Conservation (phyloP, 306 rosid genomes). For the Sicyos edulis region DNA sequence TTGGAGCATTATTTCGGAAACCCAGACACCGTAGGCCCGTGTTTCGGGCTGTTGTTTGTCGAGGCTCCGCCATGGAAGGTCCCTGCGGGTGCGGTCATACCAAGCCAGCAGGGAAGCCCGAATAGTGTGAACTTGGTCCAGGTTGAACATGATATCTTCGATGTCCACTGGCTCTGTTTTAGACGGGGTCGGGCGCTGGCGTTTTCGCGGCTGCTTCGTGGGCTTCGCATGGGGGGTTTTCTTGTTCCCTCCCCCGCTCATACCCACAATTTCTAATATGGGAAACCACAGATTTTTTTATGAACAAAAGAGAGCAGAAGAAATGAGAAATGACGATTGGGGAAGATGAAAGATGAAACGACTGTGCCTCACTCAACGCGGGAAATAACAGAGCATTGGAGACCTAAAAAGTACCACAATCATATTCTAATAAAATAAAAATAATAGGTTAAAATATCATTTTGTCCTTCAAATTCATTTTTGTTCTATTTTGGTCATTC, state of each 20-base stretch:
- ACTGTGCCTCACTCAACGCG: too few species aligned
- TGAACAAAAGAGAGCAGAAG: neutral
- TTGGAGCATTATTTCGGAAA: slow-evolving; percentile 85
- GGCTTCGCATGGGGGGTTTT: neutral
- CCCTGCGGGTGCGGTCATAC: slow-evolving; percentile 64
- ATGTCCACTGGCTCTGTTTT: slow-evolving; percentile 37
- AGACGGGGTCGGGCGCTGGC: neutral
- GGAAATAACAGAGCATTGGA: too few species aligned
- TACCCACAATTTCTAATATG: neutral
- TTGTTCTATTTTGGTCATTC: too few species aligned
- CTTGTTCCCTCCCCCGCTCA: slow-evolving; percentile 2
- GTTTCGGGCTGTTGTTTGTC: slow-evolving; percentile 30
- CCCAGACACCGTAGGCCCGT: slow-evolving; percentile 82
- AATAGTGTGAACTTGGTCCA: slow-evolving; percentile 38
- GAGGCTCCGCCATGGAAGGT: slow-evolving; percentile 73
- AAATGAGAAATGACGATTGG: neutral
- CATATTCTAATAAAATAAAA: too few species aligned
- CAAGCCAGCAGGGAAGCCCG: slow-evolving; percentile 53
- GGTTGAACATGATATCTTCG: slow-evolving; percentile 49
- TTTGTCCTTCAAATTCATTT: too few species aligned
- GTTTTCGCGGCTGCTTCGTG: neutral
- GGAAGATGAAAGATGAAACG: too few species aligned
- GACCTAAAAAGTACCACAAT: too few species aligned
- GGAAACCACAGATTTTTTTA: neutral
- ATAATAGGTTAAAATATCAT: too few species aligned